A percentile compares a stretch with the other conserved stretches of the same genome.
Conservation (phyloP, 1,139 yeast genomes). For the Saccharomyces hybrid region DNA sequence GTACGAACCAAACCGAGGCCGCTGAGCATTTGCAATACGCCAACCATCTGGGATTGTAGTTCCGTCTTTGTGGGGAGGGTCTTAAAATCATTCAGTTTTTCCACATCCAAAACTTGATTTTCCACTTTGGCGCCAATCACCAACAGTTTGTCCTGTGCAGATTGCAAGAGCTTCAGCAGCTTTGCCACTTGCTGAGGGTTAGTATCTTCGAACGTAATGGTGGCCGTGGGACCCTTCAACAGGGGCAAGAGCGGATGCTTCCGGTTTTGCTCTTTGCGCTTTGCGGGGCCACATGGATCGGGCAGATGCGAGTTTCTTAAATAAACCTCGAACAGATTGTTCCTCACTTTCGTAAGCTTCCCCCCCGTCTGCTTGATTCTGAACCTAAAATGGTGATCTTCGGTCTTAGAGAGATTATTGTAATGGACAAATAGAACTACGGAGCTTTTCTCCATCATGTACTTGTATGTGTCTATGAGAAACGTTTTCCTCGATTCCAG, state of each 20-base stretch:
- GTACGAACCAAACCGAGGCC: constrained; percentile 88
- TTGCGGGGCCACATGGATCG: constrained; percentile 68
- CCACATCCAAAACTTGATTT: constrained; percentile 45
- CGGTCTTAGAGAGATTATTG: constrained; percentile 66
- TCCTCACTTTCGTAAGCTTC: constrained; percentile 57
- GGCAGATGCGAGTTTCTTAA: constrained; percentile 58
- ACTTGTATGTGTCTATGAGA: constrained; percentile 68
- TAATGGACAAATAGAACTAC: constrained; percentile 75
- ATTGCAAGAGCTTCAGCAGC: constrained; percentile 53
- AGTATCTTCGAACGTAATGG: constrained; percentile 59
- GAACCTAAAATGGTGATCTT: constrained; percentile 54
- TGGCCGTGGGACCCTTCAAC: constrained; percentile 78
- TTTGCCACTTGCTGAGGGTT: constrained; percentile 63
- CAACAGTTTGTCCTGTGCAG: constrained; percentile 63
- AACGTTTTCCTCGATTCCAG: constrained; percentile 69
- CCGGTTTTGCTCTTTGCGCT: constrained; percentile 37
- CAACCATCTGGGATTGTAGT: constrained; percentile 75
- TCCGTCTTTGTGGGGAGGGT: constrained; percentile 63
- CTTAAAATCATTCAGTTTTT: constrained; percentile 56
- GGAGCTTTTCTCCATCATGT: constrained; percentile 58
- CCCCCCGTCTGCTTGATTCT: constrained; percentile 62
- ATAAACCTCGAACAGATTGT: constrained; percentile 64
- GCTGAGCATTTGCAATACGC: constrained; percentile 73
- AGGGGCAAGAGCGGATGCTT: constrained; percentile 64
- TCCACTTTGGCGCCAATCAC: constrained; percentile 83